Base-by-base conservation (phyloP, 345 rosid species). In the Brassica carinata region DNA sequence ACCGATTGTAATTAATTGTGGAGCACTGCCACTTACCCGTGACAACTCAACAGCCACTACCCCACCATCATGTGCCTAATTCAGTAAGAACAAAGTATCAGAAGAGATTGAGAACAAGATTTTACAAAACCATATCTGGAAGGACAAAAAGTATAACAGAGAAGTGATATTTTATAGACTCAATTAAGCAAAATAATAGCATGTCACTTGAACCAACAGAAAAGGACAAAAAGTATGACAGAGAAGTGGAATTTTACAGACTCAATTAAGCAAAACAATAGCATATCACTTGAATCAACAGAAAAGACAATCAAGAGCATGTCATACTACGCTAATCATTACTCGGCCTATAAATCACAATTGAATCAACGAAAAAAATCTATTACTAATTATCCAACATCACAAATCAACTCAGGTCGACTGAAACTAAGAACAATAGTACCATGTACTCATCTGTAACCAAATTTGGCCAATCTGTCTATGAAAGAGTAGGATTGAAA, bases 1-100 rank as follows among this genome's bases (percentile, higher is more conserved):
- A 81, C 99, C 99, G 83, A 96, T 91, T 43, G 98, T 93, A 79
- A 96, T 90, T 73, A 94, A 91, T 62, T 94, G 99, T 0, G 99
- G 99, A 84, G 98, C 87, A 79, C 89, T 91, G 84, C 98, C 99
- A 81, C 88, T 90, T 72, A 96, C 99, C 84, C 99, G 88, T 77
- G 98, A 93, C 72, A 96, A 97, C 85, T 96, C 99, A 86, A 92
- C 86, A 81, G 97, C 95, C 53, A 91, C 85, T 5, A 96, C 97
- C 65, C 99, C 98, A 69, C 99, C 99, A 91, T 96, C 99, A 84
- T 96, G 99, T 73, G 98, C 99, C 99, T 96, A 63, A 75, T 78
- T 82, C 43, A 64, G 63, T 43, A 33, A 75, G 62, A 69, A 59
- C 31, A 79, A 67, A 75, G 51, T 55, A 57, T 62, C 76, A 40